A percentile compares a stretch with the other conserved stretches of the same genome.
Evolutionary conservation across 2,329 filamentous ascomycete species (phyloP).

Genomic region (Arachnopeziza araneosa): DNA sequence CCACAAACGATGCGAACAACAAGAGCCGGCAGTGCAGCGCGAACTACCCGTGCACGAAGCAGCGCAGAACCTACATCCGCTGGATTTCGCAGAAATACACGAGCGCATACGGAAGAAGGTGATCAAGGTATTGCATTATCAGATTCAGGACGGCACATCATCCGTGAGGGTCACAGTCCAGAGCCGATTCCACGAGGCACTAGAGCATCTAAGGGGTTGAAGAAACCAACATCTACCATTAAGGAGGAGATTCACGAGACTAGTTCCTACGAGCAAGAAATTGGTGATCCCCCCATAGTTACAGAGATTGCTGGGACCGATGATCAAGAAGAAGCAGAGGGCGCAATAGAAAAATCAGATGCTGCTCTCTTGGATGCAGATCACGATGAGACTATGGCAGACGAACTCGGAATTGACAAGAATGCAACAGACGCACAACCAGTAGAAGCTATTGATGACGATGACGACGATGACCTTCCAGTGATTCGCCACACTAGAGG

Average conservation of each 20-base stretch:
- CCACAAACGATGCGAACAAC: constrained; percentile 20
- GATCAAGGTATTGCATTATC: constrained; percentile 54
- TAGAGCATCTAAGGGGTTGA: constrained; percentile 29
- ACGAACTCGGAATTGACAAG: constrained; percentile 12
- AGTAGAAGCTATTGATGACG: constrained; percentile 21
- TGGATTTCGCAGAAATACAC: constrained; percentile 24
- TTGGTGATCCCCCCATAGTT: constrained; percentile 16
- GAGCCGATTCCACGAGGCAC: constrained; percentile 38
- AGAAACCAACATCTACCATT: constrained; percentile 28
- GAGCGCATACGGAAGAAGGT: constrained; percentile 39
- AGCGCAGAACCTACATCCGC: constrained; percentile 26
- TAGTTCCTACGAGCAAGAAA: constrained; percentile 26
- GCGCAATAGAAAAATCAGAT: constrained; percentile 5
- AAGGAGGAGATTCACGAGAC: constrained; percentile 31
- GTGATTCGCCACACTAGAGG: constrained; percentile 37
- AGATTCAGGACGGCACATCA: constrained; percentile 53
- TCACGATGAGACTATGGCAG: constrained; percentile 15
- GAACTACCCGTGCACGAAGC: constrained; percentile 17
- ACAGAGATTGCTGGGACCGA: constrained; percentile 26
- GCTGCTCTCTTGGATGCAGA: constrained; percentile 4
- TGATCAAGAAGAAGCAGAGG: constrained; percentile 23
- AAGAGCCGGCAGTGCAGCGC: constrained; percentile 27
- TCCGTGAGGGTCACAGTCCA: constrained; percentile 48
- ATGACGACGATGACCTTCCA: constrained; percentile 29
- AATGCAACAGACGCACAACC: constrained; percentile 7